These are phyloP conservation scores for Ehretia macrophylla DNA, from an alignment of 257 asterid species.

Conservation along the genomic window DNA sequence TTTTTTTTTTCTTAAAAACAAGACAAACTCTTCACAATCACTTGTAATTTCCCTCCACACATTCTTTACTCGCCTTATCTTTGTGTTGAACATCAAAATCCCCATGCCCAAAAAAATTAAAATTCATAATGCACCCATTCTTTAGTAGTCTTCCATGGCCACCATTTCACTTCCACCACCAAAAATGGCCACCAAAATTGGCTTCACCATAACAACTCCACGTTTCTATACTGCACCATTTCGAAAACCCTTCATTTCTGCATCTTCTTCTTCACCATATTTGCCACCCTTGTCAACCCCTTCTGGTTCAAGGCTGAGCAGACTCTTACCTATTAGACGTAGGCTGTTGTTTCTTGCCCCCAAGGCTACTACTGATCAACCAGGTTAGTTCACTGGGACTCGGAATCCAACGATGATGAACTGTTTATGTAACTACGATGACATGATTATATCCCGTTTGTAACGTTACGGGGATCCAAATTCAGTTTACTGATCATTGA, in stretches of 20 bases:
- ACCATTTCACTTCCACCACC: conserved; percentile 16
- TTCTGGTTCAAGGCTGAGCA: conserved; percentile 39
- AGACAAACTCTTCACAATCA: conserved; percentile 4
- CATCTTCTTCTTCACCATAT: conserved; percentile 25
- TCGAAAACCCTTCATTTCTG: conserved; percentile 42
- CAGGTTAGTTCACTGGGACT: conserved; percentile 43
- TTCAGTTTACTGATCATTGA: too few relatives aligned
- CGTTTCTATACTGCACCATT: conserved; percentile 38
- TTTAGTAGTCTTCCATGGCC: neutral
- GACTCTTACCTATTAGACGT: conserved; percentile 30
- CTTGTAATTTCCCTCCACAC: conserved; percentile 65
- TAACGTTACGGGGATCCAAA: too few relatives aligned
- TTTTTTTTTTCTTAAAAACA: conserved; percentile 18
- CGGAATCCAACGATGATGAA: too few relatives aligned
- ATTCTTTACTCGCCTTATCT: conserved; percentile 61
- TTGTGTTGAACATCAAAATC: conserved; percentile 25
- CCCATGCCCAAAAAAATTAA: conserved; percentile 13
- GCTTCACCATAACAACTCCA: conserved; percentile 42
- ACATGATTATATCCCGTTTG: too few relatives aligned
- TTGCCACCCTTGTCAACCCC: conserved; percentile 35
- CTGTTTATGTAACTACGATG: too few relatives aligned
- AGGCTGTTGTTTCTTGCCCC: conserved; percentile 46
- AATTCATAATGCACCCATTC: conserved; percentile 33
- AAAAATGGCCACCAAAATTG: conserved; percentile 68
- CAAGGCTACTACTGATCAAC: conserved; percentile 75